These are phyloP conservation scores for Scenedesmus sp. DNA, from an alignment of 163 green algal genomes.

Conservation along the genomic window DNA sequence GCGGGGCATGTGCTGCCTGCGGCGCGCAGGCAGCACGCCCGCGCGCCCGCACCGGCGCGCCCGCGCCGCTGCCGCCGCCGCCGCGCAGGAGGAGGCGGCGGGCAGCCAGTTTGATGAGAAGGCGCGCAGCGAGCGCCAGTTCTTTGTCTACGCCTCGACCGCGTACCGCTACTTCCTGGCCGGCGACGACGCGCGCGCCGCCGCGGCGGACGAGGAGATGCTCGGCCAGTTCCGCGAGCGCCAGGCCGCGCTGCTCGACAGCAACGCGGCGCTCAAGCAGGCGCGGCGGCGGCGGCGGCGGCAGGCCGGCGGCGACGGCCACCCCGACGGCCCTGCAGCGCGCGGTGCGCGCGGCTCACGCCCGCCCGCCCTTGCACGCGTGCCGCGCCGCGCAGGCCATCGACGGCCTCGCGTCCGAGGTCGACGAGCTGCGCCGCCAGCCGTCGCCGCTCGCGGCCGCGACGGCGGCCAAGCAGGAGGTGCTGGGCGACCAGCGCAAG, in stretches of 20 bases:
- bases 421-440: conserved; percentile 61
- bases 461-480: conserved; percentile 59
- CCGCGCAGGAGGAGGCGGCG: conserved; percentile 36
- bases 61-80: too few relatives aligned
- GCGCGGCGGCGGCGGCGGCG: conserved; percentile 16
- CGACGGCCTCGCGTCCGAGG: conserved; percentile 57
- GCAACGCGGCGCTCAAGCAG: conserved; percentile 45
- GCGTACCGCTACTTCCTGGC: conserved; percentile 85
- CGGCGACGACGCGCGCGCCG: conserved; percentile 73
- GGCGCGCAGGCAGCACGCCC: too few relatives aligned
- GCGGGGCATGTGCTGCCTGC: conserved; percentile 26
- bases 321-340: conserved; percentile 2
- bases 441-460: conserved; percentile 70
- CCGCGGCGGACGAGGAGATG: conserved; percentile 74
- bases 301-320: neutral
- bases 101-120: conserved; percentile 49
- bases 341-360: neutral
- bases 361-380: neutral
- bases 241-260: conserved; percentile 43
- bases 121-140: conserved; percentile 65
- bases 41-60: too few relatives aligned
- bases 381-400: conserved; percentile 60
- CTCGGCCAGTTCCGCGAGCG: conserved; percentile 49
- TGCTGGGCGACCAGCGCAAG: conserved; percentile 74
- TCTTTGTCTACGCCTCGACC: conserved; percentile 84